Evolutionary conservation across 495 filamentous ascomycete species (phyloP).

Genomic region (Penicillium nucicola): DNA sequence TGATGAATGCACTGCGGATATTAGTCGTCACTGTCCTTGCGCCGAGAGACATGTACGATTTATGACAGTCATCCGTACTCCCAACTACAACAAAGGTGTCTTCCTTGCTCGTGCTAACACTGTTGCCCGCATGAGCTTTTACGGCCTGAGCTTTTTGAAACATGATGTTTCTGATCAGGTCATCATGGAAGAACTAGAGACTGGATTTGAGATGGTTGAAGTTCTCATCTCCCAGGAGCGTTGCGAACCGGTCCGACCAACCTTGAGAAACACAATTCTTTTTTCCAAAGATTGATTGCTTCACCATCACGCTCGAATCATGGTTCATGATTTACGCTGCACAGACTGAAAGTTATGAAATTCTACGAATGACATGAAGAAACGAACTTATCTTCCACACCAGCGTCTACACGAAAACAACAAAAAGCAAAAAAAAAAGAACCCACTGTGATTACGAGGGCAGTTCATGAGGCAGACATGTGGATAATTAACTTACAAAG

Average conservation of each 20-base stretch:
- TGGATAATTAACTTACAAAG: no score
- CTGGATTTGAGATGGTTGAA: constrained; percentile 18
- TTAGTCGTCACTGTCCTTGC: constrained; percentile 33
- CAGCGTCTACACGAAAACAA: no score
- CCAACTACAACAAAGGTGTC: constrained; percentile 5
- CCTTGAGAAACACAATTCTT: no score
- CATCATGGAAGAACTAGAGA: constrained; percentile 18
- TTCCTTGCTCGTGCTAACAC: constrained; percentile 24
- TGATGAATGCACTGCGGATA: constrained; percentile 25
- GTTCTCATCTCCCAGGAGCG: constrained; percentile 31
- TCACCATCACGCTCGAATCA: no score
- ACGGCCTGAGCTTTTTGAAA: constrained; percentile 21
- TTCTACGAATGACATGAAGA: no score
- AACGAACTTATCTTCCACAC: no score
- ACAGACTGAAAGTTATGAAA: no score
- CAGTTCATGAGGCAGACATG: no score
- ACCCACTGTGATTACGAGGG: no score
- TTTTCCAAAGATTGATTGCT: no score
- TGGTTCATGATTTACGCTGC: no score
- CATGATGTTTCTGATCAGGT: constrained; percentile 10
- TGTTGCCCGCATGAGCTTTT: constrained; percentile 27
- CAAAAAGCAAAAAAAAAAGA: no score
- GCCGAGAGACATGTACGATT: constrained; percentile 34
- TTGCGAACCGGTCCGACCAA: background rate
- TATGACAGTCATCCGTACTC: constrained; percentile 19